Conservation (phyloP, 495 filamentous ascomycete genomes). For the Annulohypoxylon stygium region DNA sequence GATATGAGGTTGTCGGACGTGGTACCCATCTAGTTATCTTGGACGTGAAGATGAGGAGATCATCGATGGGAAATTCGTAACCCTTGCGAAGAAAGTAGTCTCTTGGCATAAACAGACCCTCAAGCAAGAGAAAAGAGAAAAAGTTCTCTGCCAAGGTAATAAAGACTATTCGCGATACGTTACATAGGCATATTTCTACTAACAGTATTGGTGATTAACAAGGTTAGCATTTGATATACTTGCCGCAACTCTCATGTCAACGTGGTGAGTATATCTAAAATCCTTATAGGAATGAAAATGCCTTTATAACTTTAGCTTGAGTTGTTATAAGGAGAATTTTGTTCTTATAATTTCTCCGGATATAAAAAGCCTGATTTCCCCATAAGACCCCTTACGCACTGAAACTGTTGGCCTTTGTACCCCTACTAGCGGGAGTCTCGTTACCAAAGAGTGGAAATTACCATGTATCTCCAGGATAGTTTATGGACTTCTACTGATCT, state of each 20-base stretch:
- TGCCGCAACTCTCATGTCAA: neutral
- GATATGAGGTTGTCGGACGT: neutral
- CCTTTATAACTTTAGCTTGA: neutral
- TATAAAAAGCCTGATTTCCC: conserved; percentile 1
- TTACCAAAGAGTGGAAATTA: conserved; percentile 12
- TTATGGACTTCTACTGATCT: conserved; percentile 9
- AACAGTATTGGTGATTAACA: neutral
- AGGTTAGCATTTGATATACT: neutral
- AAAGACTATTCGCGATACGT: neutral
- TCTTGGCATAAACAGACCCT: neutral
- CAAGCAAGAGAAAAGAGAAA: neutral
- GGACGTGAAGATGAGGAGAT: neutral
- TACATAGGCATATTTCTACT: neutral
- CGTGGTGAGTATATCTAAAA: neutral
- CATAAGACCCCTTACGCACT: conserved; percentile 6
- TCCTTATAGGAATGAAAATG: neutral
- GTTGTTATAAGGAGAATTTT: too few species aligned
- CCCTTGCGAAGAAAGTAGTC: neutral
- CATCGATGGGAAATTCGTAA: conserved; percentile 1
- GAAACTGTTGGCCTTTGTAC: conserved; percentile 1
- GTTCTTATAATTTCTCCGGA: neutral
- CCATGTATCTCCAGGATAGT: conserved; percentile 11
- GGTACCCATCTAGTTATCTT: neutral
- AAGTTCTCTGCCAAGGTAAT: neutral
- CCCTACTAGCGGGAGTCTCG: conserved; percentile 11